Evolutionary conservation across 1,284 basidiomycete genomes (phyloP).

Genomic region (Peniophora sp.): DNA sequence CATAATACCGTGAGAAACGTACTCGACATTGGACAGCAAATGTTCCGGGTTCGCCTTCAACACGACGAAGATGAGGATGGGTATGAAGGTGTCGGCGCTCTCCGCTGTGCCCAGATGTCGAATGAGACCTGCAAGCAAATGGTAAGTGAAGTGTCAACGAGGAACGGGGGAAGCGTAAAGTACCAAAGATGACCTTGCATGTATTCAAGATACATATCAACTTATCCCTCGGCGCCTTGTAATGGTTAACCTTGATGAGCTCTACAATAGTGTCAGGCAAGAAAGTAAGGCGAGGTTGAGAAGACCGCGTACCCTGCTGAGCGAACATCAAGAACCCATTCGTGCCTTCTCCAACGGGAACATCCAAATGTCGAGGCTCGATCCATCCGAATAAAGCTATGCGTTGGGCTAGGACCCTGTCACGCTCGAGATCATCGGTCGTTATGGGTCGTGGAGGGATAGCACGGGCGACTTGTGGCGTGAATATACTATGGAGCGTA

Average conservation of each 20-base stretch:
- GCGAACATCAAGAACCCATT: constrained; percentile 92
- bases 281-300: not conserved
- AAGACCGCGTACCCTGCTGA: constrained; percentile 61
- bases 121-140: constrained; percentile 60
- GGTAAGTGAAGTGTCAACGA: constrained; percentile 3
- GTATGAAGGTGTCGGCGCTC: constrained; percentile 90
- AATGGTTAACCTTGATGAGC: constrained; percentile 94
- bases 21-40: constrained; percentile 94
- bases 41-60: constrained; percentile 91
- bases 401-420: constrained; percentile 86
- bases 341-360: constrained; percentile 59
- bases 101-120: constrained; percentile 77
- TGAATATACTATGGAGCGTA: constrained; percentile 65
- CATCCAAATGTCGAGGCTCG: constrained; percentile 82
- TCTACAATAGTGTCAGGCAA: constrained; percentile 40
- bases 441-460: constrained; percentile 76
- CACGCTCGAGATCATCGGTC: constrained; percentile 92
- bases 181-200: constrained; percentile 99
- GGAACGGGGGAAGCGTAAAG: constrained; percentile 7
- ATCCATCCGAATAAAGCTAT: constrained; percentile 91
- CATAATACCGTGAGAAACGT: constrained; percentile 20
- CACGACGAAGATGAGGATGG: constrained; percentile 92
- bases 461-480: constrained; percentile 64
- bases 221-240: constrained; percentile 97
- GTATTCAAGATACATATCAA: constrained; percentile 96